phyloP scores from a whole-genome alignment of 202 grass and related monocot species.

The Schoenoplectus triqueter region DNA sequence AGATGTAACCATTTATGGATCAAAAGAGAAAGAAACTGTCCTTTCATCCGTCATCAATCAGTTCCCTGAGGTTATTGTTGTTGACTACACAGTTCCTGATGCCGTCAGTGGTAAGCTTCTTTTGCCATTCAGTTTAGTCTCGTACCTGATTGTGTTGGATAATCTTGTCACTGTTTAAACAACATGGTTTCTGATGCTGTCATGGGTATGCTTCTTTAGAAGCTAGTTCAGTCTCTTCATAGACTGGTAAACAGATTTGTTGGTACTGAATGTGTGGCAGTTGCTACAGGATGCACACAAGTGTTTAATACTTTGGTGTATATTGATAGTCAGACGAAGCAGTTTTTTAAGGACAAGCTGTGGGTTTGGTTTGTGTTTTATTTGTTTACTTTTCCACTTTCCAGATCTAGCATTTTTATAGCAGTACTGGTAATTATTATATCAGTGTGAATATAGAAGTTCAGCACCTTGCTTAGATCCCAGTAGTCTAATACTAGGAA shows the following conservation, averaged over 20 bases:
- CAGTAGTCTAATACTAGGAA: too few relatives aligned
- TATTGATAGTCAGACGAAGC: background rate
- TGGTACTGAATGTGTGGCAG: background rate
- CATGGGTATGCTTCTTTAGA: slow-evolving; percentile 52
- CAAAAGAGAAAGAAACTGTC: slow-evolving; percentile 68
- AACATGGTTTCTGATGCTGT: slow-evolving; percentile 73
- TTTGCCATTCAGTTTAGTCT: background rate
- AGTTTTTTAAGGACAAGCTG: background rate
- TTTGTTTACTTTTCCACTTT: background rate
- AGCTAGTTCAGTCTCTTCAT: background rate
- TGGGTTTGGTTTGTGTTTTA: slow-evolving; percentile 1
- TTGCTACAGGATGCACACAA: background rate
- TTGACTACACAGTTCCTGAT: slow-evolving; percentile 90
- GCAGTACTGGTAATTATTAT: background rate
- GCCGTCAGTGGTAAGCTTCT: slow-evolving; percentile 75
- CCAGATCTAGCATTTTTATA: background rate
- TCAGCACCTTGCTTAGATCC: background rate
- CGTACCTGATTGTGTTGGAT: background rate
- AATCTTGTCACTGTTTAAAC: slow-evolving; percentile 66
- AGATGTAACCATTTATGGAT: slow-evolving; percentile 69
- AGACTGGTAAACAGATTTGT: background rate
- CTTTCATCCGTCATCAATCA: slow-evolving; percentile 60
- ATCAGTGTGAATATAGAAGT: background rate
- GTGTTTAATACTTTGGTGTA: background rate
- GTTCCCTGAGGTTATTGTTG: slow-evolving; percentile 75